These are phyloP conservation scores for Epichloe coenophiala DNA, from an alignment of 2,329 filamentous ascomycete species.

Conservation along the genomic window DNA sequence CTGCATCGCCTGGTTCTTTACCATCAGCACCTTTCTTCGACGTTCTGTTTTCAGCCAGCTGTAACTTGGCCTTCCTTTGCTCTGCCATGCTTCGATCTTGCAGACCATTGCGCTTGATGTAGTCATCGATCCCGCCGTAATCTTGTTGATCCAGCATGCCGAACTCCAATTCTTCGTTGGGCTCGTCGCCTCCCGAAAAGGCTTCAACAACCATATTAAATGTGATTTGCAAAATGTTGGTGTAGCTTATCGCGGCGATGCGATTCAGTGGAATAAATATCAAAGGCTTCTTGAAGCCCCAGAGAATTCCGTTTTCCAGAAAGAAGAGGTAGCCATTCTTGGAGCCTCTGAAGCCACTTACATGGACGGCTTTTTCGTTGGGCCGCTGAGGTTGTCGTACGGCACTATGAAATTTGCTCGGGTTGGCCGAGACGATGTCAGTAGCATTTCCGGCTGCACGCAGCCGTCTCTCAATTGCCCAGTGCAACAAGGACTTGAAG, in stretches of 20 bases:
- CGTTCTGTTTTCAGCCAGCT: conserved; percentile 45
- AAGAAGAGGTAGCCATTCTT: conserved; percentile 60
- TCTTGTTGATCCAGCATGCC: conserved; percentile 58
- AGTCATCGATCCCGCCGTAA: conserved; percentile 50
- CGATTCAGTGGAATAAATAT: conserved; percentile 48
- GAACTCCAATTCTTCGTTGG: conserved; percentile 51
- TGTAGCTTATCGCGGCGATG: conserved; percentile 52
- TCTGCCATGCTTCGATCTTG: conserved; percentile 59
- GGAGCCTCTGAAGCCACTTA: conserved; percentile 52
- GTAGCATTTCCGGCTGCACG: conserved; percentile 33
- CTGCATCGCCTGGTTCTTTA: conserved; percentile 20
- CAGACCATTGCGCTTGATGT: conserved; percentile 45
- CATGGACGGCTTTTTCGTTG: conserved; percentile 49
- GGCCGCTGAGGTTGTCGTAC: conserved; percentile 44
- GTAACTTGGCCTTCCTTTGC: conserved; percentile 48
- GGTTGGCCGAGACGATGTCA: conserved; percentile 38
- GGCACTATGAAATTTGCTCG: conserved; percentile 42
- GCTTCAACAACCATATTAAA: conserved; percentile 56
- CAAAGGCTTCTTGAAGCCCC: conserved; percentile 58
- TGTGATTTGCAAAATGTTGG: conserved; percentile 52
- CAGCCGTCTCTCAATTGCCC: conserved; percentile 42
- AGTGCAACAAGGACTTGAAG: conserved; percentile 45
- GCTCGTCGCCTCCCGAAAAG: conserved; percentile 32
- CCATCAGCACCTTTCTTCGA: conserved; percentile 31
- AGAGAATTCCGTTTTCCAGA: conserved; percentile 51